Base-by-base conservation (phyloP, 2,329 filamentous ascomycete genomes). In the Colletotrichum endophyticum region DNA sequence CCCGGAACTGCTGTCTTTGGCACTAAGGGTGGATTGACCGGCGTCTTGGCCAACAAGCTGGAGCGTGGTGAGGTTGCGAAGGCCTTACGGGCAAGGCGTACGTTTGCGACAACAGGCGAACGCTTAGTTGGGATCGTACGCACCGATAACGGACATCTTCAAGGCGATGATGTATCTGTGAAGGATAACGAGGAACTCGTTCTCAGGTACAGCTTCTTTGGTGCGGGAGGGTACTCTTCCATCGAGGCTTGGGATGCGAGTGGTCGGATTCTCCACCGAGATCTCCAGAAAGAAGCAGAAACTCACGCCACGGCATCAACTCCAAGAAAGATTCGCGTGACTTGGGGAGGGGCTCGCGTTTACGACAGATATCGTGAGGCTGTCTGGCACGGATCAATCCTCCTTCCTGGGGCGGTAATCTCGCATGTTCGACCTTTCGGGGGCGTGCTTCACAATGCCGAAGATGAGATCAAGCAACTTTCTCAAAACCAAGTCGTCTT, bases 341-440 rank as follows among this genome's bases (percentile, higher is more conserved):
- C 77, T 27, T 84, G 82, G 83, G 82, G 82, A 56, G 82, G 83
- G 0, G 83, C 83, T 8, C 79, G 82, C 7, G 73, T 84, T 1
- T 83, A 83, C 63, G 82, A 84, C 64, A 73, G 83, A 16, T 84
- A 84, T 36, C 78, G 82, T 4, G 83, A 84, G 59, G 82, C 82
- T 9, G 80, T 82, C 4, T 84, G 83, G 83, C 75, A 81, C 11
- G 83, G 83, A 0, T 79, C 77, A 5, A 81, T 84, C 9, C 64
- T 79, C 6, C 56, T 83, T 5, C 6, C 70, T 0, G 80, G 77
- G 1, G 77, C 79, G 3, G 39, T 59, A 2, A 80, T 82, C 25
- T 68, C 72, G 13, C 61, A 61, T 15, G 39, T 81, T 1, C 57
- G 80, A 44, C 77, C 81, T 2, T 81, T 84, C 53, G 83, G 82